Evolutionary conservation across 176 grass and related monocot species (phyloP).

Genomic region (Oryza meyeriana): DNA sequence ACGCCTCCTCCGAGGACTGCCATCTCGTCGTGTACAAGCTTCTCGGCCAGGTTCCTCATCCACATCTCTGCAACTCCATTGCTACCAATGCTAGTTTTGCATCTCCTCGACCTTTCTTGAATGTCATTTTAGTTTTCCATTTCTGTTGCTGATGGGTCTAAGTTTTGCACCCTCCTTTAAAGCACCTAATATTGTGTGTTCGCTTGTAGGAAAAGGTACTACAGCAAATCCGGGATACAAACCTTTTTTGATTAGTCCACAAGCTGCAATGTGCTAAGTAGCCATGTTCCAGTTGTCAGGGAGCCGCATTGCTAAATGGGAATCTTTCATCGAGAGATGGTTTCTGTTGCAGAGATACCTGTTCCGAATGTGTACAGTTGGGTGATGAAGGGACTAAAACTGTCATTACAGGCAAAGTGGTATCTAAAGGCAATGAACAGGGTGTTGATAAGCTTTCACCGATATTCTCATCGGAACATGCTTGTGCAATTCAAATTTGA

Average conservation of each 20-base stretch:
- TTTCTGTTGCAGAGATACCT: slow-evolving; percentile 58
- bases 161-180: background rate
- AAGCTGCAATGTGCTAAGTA: slow-evolving; percentile 45
- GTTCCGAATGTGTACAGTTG: slow-evolving; percentile 37
- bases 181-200: background rate
- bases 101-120: slow-evolving; percentile 1
- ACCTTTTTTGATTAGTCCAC: slow-evolving; percentile 48
- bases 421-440: slow-evolving; percentile 44
- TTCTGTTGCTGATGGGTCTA: slow-evolving; percentile 8
- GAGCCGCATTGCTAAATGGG: slow-evolving; percentile 49
- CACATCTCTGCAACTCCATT: background rate
- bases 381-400: slow-evolving; percentile 32
- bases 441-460: slow-evolving; percentile 57
- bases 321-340: slow-evolving; percentile 28
- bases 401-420: slow-evolving; percentile 39
- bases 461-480: background rate
- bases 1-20: slow-evolving; percentile 58
- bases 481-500: slow-evolving; percentile 24
- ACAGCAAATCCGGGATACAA: slow-evolving; percentile 58
- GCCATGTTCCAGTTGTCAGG: slow-evolving; percentile 49
- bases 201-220: slow-evolving; percentile 65
- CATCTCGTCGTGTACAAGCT: slow-evolving; percentile 64
- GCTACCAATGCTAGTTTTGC: background rate
- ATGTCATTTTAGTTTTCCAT: slow-evolving; percentile 38
- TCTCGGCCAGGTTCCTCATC: slow-evolving; percentile 31